A percentile compares a stretch with the other conserved stretches of the same genome.
Conservation (phyloP, 1,139 yeast genomes). For the Zygoascus hellenicus region DNA sequence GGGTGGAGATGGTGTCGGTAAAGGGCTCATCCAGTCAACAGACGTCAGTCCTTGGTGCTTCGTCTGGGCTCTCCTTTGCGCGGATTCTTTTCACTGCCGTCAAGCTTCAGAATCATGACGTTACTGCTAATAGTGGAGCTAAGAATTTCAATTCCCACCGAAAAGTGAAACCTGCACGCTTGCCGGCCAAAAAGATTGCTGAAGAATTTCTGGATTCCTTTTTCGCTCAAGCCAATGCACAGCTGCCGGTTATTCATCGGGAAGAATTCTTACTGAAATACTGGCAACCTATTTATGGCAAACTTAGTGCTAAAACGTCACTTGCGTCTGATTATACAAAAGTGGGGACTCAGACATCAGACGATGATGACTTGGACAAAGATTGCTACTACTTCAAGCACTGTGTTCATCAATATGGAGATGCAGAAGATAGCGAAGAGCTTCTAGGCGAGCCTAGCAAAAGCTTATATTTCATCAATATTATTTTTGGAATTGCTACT, state of each 20-base stretch:
- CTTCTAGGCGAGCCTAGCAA: slow-evolving; percentile 17
- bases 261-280: slow-evolving; percentile 62
- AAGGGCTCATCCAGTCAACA: slow-evolving; percentile 23
- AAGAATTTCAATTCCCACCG: not conserved
- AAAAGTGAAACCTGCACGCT: slow-evolving; percentile 39
- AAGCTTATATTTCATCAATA: slow-evolving; percentile 56
- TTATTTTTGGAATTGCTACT: slow-evolving; percentile 75
- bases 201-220: slow-evolving; percentile 58
- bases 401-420: slow-evolving; percentile 19
- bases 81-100: slow-evolving; percentile 71
- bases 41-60: slow-evolving; percentile 42
- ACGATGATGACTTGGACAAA: slow-evolving; percentile 33
- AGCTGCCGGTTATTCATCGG: slow-evolving; percentile 74
- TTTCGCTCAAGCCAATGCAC: slow-evolving; percentile 77
- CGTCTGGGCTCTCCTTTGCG: slow-evolving; percentile 67
- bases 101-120: slow-evolving; percentile 39
- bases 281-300: slow-evolving; percentile 76
- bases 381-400: slow-evolving; percentile 27
- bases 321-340: slow-evolving; percentile 59
- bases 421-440: slow-evolving; percentile 8
- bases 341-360: slow-evolving; percentile 35
- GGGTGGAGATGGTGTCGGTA: slow-evolving; percentile 29
- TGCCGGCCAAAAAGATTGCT: slow-evolving; percentile 72
- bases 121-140: slow-evolving; percentile 1
- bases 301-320: slow-evolving; percentile 47